phyloP scores from a whole-genome alignment of 306 rosid species.

The Vigna trinervia region DNA sequence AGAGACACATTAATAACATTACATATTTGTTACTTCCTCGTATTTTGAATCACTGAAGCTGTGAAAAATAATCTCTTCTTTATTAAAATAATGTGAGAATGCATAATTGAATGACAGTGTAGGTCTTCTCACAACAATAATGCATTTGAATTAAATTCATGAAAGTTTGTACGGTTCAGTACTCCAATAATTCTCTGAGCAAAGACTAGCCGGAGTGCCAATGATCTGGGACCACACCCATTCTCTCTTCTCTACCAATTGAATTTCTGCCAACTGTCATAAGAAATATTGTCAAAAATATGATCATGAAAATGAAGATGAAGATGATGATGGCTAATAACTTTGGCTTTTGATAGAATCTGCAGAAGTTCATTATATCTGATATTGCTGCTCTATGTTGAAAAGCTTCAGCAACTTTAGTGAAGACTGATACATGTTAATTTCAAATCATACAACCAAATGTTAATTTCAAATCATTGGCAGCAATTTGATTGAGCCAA shows the following conservation, averaged over 20 bases:
- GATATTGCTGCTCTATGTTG: not conserved
- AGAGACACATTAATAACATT: not conserved
- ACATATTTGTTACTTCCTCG: too few species aligned
- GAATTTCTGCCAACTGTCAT: conserved; percentile 24
- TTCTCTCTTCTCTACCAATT: conserved; percentile 5
- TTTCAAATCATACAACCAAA: not conserved
- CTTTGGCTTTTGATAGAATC: not conserved
- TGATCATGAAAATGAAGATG: too few species aligned
- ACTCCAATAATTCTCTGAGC: conserved; percentile 12
- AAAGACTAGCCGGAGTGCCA: not conserved
- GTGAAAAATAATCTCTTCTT: not conserved
- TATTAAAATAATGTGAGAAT: not conserved
- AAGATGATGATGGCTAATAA: not conserved
- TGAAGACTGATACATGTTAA: not conserved
- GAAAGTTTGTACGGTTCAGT: conserved; percentile 1
- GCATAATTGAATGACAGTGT: not conserved
- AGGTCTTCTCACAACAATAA: not conserved
- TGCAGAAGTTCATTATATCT: not conserved
- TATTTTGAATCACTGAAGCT: too few species aligned
- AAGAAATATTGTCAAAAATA: not conserved
- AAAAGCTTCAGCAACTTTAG: not conserved
- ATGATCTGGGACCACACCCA: conserved; percentile 29
- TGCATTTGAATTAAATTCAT: not conserved
- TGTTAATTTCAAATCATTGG: not conserved
- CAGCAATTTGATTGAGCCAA: not conserved